Base-by-base conservation (phyloP, 2,329 filamentous ascomycete species). In the Pestalotiopsis sp. region DNA sequence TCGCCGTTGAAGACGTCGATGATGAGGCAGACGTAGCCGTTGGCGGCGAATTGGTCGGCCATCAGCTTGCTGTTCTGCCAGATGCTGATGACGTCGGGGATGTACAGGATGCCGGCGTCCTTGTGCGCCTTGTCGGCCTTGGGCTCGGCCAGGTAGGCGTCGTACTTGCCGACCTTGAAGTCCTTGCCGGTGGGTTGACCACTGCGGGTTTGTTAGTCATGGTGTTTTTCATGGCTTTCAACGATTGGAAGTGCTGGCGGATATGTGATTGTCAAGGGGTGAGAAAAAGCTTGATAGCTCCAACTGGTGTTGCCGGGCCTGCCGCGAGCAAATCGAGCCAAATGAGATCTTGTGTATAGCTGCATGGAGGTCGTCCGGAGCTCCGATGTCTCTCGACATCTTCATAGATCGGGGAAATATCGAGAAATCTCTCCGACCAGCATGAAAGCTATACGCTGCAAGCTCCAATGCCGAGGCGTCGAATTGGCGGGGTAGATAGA, bases 1-100 rank as follows among this genome's bases (percentile, higher is more conserved):
- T 93, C 90, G 69, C 90, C 91, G 71, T 89, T 85, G 84, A 94
- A 92, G 65, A 92, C 80, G 78, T 95, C 92, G 36, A 92, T 87
- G 70, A 94, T 85, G 57, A 93, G 81, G 67, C 87, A 86, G 68
- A 90, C 83, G 81, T 93, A 94, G 73, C 91, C 92, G 77, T 92
- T 91, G 72, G 88, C 87, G 68, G 93, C 93, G 78, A 87, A 92
- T 75, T 92, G 88, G 82, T 95, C 93, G 69, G 92, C 92, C 74
- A 94, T 87, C 71, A 92, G 82, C 79, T 91, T 80, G 75, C 83
- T 81, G 79, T 92, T 90, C 69, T 87, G 82, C 84, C 84, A 87
- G 77, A 87, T 83, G 70, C 86, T 82, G 66, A 86, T 78, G 68
- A 87, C 79, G 69, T 88, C 86, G 14, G 83, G 81, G 52, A 86